phyloP scores from a whole-genome alignment of 192 early-diverging fungal species.

The Gonapodya prolifera region DNA sequence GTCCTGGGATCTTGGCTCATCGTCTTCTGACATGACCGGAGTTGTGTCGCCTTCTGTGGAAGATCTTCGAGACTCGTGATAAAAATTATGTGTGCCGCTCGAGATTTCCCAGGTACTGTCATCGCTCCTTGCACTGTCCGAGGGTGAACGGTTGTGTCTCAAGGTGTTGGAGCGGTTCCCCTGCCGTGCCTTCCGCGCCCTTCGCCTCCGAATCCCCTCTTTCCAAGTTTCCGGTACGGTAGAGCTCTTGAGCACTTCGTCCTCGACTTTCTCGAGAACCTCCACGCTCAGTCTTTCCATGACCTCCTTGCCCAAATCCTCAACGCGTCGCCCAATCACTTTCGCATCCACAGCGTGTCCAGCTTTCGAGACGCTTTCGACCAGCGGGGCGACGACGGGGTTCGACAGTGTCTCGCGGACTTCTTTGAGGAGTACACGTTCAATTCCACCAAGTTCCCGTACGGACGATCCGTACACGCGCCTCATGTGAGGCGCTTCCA shows the following conservation, averaged over 20 bases:
- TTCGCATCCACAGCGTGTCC: no score
- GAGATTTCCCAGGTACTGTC: neutral
- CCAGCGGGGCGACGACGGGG: neutral
- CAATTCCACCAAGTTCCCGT: slow-evolving; percentile 67
- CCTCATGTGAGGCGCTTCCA: slow-evolving; percentile 87
- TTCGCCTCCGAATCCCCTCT: neutral
- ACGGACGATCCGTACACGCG: slow-evolving; percentile 75
- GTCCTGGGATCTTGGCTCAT: no score
- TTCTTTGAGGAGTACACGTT: slow-evolving; percentile 26
- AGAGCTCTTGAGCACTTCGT: no score
- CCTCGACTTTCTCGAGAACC: neutral
- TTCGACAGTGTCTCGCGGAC: neutral
- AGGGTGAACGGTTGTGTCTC: neutral
- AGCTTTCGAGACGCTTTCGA: no score
- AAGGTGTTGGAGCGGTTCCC: neutral
- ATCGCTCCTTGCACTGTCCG: neutral
- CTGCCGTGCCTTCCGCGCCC: neutral
- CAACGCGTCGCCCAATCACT: no score
- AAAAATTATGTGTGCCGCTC: no score
- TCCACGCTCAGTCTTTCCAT: slow-evolving; percentile 2
- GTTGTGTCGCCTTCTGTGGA: no score
- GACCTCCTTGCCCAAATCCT: no score
- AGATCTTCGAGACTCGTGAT: no score
- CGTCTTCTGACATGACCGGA: neutral
- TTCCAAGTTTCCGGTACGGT: neutral